Evolutionary conservation across 192 early-diverging fungal genomes (phyloP), one percentile per base, ranked within the genome.

Genomic region (Umbelopsis vinacea): DNA sequence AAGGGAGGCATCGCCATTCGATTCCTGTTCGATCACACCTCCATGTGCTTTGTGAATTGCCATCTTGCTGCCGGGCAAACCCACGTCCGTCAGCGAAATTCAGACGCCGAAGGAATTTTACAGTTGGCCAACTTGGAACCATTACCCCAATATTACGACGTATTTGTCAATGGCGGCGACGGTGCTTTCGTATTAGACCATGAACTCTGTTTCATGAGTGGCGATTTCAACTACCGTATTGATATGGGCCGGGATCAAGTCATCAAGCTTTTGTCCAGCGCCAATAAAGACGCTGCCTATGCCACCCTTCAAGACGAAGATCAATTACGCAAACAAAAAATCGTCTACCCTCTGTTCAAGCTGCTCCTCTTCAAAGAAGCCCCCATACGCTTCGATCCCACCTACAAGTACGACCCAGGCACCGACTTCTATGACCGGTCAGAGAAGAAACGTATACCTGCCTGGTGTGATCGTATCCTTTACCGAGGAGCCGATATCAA

Each of bases 201-300:
- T 67, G 89, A 89, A 45, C 74, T 86, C 24, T 88, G 87, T 68
- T 89, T 93, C 79, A 84, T 92, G 23, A 88, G 89, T n/a, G 96
- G 96, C n/a, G 97, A 98, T 78, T 85, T 97, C 40, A 98, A 98
- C 79, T 98, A 97, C 80, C 89, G 97, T 21, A 94, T 98, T 69
- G 88, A 92, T 38, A 81, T 90, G 70, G 46, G 35, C 6, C 90
- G 94, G 19, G 84, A 90, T 46, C 77, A 84, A 37, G 94, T 92
- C 2, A 48, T 94, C 21, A 80, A 87, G 23, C 11, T 68, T 26
- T 35, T 79, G 48, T 63, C 47, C 19, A 6, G 29, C 2, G 17
- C 26, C 5, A 69, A 74, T 21, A 74, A 79, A 52, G 26, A 68
- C 14, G 21, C n/a, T n/a, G 85, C 85, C 7, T 84, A 84, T 19